Conservation (phyloP, 2,329 filamentous ascomycete species). For the Bipolaris cookei region DNA sequence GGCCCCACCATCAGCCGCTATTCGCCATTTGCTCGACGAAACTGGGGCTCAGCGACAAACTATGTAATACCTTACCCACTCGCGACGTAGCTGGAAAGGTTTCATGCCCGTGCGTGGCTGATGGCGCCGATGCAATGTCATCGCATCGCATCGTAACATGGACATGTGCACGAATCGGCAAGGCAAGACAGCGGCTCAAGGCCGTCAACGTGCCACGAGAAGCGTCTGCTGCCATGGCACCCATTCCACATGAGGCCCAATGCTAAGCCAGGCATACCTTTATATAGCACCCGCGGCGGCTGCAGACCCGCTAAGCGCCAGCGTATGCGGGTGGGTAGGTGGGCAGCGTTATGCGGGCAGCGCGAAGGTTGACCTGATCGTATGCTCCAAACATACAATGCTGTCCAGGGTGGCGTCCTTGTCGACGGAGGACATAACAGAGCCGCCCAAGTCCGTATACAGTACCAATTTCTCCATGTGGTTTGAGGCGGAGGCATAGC, state of each 20-base stretch:
- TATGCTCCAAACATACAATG: conserved; percentile 12
- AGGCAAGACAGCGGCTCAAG: background rate
- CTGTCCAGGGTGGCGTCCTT: background rate
- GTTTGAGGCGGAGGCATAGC: conserved; percentile 32
- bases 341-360: conserved; percentile 15
- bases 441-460: conserved; percentile 7
- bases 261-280: conserved; percentile 32
- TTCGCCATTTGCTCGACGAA: conserved; percentile 17
- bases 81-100: conserved; percentile 20
- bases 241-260: conserved; percentile 14
- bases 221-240: conserved; percentile 10
- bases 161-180: background rate
- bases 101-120: conserved; percentile 17
- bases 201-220: background rate
- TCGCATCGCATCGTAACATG: conserved; percentile 1
- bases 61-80: conserved; percentile 10
- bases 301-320: conserved; percentile 39
- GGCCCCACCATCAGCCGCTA: conserved; percentile 21
- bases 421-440: conserved; percentile 5
- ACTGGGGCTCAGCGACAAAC: conserved; percentile 16
- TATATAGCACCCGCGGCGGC: conserved; percentile 36
- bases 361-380: conserved; percentile 17
- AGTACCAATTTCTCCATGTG: conserved; percentile 14
- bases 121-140: conserved; percentile 5
- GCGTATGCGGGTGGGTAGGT: conserved; percentile 28